These are phyloP conservation scores for Trypanosomatidae sp. DNA, from an alignment of 208 protist genomes.

Conservation along the genomic window DNA sequence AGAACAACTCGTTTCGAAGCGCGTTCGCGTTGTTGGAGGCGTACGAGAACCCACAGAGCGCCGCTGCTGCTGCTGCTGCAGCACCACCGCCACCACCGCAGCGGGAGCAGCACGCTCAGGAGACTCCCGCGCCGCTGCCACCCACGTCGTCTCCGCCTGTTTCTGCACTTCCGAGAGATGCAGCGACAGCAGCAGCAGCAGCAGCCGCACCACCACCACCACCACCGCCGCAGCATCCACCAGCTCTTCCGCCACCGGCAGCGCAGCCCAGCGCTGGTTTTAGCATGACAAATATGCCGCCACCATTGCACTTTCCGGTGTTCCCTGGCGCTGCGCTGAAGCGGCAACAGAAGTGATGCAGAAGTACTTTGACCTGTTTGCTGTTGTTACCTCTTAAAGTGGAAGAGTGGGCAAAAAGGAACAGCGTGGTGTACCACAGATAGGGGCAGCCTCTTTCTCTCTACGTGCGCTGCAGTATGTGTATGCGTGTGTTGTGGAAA, in stretches of 20 bases:
- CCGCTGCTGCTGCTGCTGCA: no score
- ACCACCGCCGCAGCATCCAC: background rate
- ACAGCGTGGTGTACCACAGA: no score
- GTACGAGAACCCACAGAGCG: no score
- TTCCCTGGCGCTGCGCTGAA: constrained; percentile 28
- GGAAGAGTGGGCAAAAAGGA: no score
- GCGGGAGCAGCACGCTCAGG: no score
- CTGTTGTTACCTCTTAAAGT: no score
- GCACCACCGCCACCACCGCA: no score
- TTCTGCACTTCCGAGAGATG: background rate
- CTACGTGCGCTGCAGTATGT: background rate
- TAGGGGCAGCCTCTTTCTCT: background rate
- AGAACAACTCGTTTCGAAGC: no score
- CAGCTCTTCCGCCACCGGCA: background rate
- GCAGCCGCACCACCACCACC: background rate
- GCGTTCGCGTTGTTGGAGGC: no score
- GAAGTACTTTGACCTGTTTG: background rate
- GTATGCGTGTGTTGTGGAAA: background rate
- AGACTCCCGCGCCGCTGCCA: no score
- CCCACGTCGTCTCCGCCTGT: no score
- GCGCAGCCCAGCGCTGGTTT: background rate
- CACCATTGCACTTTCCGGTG: constrained; percentile 57
- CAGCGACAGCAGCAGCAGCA: background rate
- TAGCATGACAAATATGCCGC: constrained; percentile 27
- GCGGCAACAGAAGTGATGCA: constrained; percentile 1